Evolutionary conservation across 192 early-diverging fungal species (phyloP), one percentile per base, ranked within the genome.

Genomic region (Ambispora gerdemannii): DNA sequence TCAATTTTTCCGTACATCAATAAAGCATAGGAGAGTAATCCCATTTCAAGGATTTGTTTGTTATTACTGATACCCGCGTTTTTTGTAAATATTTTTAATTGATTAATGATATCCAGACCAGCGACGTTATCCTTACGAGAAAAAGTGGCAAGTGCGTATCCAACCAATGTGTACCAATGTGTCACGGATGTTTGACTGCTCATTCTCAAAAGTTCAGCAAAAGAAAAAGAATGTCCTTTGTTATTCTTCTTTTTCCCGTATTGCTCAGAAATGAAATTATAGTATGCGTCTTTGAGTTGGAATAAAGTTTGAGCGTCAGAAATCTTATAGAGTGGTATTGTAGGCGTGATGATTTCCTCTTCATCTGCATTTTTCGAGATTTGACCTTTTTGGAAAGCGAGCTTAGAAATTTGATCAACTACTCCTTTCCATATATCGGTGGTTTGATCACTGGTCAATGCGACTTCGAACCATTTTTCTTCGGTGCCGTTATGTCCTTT

Each of bases 141-240:
- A 24, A 70, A 70, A 20, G 68, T 38, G 17, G 36, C 32, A 13
- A 70, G 27, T 27, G 55, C 28, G 30, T 55, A 59, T 31, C 68
- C 68, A 59, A 70, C 68, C 25, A 70, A 47, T n/a, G 68, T 55
- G 34, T 70, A 70, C 68, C 68, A 70, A 47, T 70, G 68, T 49
- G 68, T 59, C n/a, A 60, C 15, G 17, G 68, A 70, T 19, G 31
- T 30, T 24, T 22, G 55, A 27, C 34, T 70, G 0, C 53, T 70
- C 4, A 59, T 25, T 15, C 27, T 31, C n/a, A 70, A 25, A 2
- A 70, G 8, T 0, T 70, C 68, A n/a, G 15, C 7, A 60, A 70
- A 70, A 59, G 38, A 27, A 20, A 31, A 56, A 30, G 58, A 60
- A 0, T 60, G 58, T n/a, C 27, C 3, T 47, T 13, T 59, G 38